Evolutionary conservation across 2,329 filamentous ascomycete species (phyloP).

Genomic region (Talaromyces sp.): DNA sequence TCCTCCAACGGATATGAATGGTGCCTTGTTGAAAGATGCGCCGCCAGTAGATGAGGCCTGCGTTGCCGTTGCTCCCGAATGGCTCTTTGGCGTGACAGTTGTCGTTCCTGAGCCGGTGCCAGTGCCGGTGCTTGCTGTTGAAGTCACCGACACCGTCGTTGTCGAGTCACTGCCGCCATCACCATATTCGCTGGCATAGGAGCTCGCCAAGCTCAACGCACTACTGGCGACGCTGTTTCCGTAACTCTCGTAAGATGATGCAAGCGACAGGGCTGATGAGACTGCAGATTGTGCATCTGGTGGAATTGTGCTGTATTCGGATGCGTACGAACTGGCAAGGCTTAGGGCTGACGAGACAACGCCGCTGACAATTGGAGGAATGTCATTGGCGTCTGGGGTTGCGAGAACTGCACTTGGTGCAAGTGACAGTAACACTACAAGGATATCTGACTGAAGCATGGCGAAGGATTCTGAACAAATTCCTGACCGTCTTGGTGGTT

Average conservation of each 20-base stretch:
- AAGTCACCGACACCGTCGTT: not conserved
- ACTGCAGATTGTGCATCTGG: conserved; percentile 17
- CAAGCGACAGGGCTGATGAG: conserved; percentile 15
- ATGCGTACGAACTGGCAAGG: conserved; percentile 19
- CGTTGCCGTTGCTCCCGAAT: conserved; percentile 8
- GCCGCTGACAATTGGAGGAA: conserved; percentile 10
- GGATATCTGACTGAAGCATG: conserved; percentile 5
- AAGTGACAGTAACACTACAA: not conserved
- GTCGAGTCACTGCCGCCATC: not conserved
- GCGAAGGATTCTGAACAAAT: not conserved
- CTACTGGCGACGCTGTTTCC: conserved; percentile 15
- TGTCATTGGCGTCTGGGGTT: conserved; percentile 5
- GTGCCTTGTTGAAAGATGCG: not conserved
- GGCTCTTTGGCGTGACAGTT: not conserved
- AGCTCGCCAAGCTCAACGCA: conserved; percentile 14
- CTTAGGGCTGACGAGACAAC: conserved; percentile 17
- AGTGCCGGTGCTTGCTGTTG: not conserved
- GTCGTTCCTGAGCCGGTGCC: not conserved
- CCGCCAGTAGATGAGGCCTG: conserved; percentile 14
- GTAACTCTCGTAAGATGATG: conserved; percentile 18
- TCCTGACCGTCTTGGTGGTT: not conserved
- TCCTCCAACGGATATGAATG: not conserved
- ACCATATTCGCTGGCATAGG: conserved; percentile 17
- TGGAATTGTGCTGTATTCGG: conserved; percentile 19
- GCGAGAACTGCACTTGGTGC: conserved; percentile 2